Percentiles rank a stretch among this genome's conserved stretches.
Evolutionary conservation across 495 filamentous ascomycete genomes (phyloP).

Genomic region (Aspergillus avenaceus): DNA sequence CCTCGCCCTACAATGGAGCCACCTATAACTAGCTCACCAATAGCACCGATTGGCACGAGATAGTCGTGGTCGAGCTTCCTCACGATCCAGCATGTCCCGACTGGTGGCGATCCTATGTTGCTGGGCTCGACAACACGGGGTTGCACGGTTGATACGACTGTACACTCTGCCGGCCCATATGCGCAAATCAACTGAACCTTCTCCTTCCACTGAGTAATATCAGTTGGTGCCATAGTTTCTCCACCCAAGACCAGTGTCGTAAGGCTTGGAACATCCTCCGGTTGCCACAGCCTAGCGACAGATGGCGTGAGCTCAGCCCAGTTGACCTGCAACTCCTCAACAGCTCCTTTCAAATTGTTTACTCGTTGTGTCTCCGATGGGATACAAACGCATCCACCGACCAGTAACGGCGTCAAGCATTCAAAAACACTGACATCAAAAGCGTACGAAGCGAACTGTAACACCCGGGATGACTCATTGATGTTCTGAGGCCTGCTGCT

Average conservation of each 20-base stretch:
- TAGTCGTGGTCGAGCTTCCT: conserved; percentile 37
- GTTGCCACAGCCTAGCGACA: conserved; percentile 26
- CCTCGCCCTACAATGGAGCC: conserved; percentile 45
- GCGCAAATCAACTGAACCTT: conserved; percentile 7
- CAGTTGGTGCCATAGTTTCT: conserved; percentile 9
- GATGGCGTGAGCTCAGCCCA: conserved; percentile 42
- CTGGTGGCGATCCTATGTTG: not conserved
- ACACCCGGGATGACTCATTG: conserved; percentile 7
- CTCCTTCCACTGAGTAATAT: conserved; percentile 11
- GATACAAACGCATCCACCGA: conserved; percentile 23
- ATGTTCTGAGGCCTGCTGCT: not conserved
- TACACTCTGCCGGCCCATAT: conserved; percentile 46
- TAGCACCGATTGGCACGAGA: conserved; percentile 42
- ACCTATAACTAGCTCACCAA: conserved; percentile 52
- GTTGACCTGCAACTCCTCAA: conserved; percentile 17
- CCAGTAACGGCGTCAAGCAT: conserved; percentile 6
- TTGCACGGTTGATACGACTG: conserved; percentile 31
- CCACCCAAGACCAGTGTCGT: conserved; percentile 36
- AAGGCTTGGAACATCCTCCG: conserved; percentile 25
- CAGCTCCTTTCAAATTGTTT: conserved; percentile 24
- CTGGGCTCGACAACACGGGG: not conserved
- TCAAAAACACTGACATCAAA: conserved; percentile 17
- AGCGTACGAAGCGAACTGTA: conserved; percentile 17
- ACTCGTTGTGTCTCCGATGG: conserved; percentile 19
- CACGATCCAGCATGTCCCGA: conserved; percentile 37